These are phyloP conservation scores for Trichoderma sp. DNA, from an alignment of 2,329 filamentous ascomycete species.

Conservation along the genomic window DNA sequence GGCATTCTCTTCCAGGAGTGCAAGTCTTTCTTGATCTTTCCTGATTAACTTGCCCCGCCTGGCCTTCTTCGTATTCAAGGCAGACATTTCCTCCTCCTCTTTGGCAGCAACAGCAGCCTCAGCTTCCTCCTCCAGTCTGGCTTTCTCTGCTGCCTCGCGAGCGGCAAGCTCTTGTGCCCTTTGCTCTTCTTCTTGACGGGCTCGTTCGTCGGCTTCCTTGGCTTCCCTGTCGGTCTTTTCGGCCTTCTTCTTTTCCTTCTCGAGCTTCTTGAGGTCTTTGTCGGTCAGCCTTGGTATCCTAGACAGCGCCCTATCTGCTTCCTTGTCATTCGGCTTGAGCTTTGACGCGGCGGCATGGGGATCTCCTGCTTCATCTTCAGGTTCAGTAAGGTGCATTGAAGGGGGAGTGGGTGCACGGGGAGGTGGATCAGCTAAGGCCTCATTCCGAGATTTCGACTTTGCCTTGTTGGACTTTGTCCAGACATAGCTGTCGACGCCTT, in stretches of 20 bases:
- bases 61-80: slow-evolving; percentile 35
- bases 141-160: slow-evolving; percentile 30
- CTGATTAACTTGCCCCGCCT: slow-evolving; percentile 16
- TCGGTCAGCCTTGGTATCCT: slow-evolving; percentile 48
- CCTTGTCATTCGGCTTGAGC: slow-evolving; percentile 42
- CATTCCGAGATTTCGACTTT: slow-evolving; percentile 45
- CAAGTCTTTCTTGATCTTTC: slow-evolving; percentile 22
- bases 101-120: slow-evolving; percentile 26
- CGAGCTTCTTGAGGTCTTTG: slow-evolving; percentile 54
- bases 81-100: slow-evolving; percentile 44
- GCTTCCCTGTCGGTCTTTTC: slow-evolving; percentile 43
- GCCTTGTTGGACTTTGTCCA: slow-evolving; percentile 47
- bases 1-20: neutral
- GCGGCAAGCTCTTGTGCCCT: slow-evolving; percentile 32
- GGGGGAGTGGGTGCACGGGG: slow-evolving; percentile 53
- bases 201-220: slow-evolving; percentile 36
- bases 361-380: slow-evolving; percentile 37
- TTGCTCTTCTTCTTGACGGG: slow-evolving; percentile 25
- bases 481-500: slow-evolving; percentile 45
- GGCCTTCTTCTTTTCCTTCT: slow-evolving; percentile 49
- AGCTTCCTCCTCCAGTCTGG: slow-evolving; percentile 30
- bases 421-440: slow-evolving; percentile 44
- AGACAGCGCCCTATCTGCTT: slow-evolving; percentile 36
- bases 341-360: slow-evolving; percentile 41
- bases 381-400: slow-evolving; percentile 47